Evolutionary conservation across 176 grass and related monocot genomes (phyloP).

Genomic region (Alloteropsis semialata): DNA sequence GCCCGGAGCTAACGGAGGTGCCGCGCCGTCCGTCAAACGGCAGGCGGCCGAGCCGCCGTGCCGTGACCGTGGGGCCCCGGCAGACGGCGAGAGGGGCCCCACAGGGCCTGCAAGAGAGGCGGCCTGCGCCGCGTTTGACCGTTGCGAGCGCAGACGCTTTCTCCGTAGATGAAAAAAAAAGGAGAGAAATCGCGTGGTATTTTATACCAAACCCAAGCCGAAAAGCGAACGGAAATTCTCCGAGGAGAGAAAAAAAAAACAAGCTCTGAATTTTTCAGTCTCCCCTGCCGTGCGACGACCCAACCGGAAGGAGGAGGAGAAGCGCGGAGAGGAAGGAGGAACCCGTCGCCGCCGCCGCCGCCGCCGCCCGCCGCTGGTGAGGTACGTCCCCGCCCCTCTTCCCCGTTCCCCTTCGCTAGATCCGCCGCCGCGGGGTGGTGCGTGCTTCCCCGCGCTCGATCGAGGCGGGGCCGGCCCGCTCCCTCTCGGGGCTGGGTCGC

Average conservation of each 20-base stretch:
- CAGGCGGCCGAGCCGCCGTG: neutral
- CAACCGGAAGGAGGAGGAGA: neutral
- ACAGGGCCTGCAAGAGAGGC: no score
- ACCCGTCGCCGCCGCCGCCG: neutral
- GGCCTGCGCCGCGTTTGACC: conserved; percentile 21
- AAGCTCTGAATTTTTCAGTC: neutral
- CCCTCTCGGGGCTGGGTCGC: neutral
- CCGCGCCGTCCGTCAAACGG: neutral
- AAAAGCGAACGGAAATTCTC: neutral
- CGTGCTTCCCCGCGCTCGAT: neutral
- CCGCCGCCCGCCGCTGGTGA: neutral
- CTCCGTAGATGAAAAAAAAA: neutral
- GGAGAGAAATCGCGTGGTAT: neutral
- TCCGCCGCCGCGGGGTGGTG: neutral
- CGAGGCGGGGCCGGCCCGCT: neutral
- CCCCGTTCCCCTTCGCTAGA: neutral
- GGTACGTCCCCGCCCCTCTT: neutral
- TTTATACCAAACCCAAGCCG: neutral
- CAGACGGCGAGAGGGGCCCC: no score
- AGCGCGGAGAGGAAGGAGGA: neutral
- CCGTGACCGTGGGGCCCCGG: neutral
- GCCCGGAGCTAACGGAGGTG: no score
- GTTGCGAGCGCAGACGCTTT: neutral
- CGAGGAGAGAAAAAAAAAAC: neutral
- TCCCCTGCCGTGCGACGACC: neutral